These are phyloP conservation scores for Alternaria novae-zelandiae DNA, from an alignment of 2,329 filamentous ascomycete species.

Conservation along the genomic window DNA sequence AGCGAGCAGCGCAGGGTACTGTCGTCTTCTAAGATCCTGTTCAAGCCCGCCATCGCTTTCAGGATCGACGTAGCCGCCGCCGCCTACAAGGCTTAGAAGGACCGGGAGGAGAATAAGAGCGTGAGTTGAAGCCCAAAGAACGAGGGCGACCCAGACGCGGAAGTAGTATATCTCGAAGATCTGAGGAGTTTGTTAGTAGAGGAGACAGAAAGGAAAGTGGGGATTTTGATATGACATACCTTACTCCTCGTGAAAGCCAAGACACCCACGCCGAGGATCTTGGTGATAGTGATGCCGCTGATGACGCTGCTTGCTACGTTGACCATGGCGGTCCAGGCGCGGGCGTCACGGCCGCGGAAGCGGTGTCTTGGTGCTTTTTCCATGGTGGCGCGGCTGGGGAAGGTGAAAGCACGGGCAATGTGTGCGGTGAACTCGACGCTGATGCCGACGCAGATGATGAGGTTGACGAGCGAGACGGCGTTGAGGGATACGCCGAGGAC, in stretches of 20 bases:
- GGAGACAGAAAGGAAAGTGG: no score
- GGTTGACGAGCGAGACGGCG: constrained; percentile 91
- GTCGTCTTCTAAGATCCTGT: constrained; percentile 80
- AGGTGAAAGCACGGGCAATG: constrained; percentile 94
- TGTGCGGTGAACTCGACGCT: constrained; percentile 97
- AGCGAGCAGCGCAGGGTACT: constrained; percentile 74
- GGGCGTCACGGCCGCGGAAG: constrained; percentile 81
- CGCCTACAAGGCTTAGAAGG: constrained; percentile 82
- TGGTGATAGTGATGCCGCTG: constrained; percentile 94
- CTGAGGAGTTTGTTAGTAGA: constrained; percentile 32
- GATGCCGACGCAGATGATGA: constrained; percentile 97
- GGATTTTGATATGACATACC: constrained; percentile 23
- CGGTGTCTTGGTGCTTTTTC: constrained; percentile 74
- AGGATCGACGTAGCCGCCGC: constrained; percentile 82
- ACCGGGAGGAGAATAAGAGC: constrained; percentile 92
- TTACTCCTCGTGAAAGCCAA: constrained; percentile 94
- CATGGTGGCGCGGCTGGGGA: constrained; percentile 82
- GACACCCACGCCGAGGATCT: constrained; percentile 88
- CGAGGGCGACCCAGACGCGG: constrained; percentile 90
- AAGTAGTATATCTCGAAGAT: constrained; percentile 99
- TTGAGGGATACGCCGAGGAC: constrained; percentile 88
- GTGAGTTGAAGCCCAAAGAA: constrained; percentile 86
- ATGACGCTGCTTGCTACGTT: constrained; percentile 96
- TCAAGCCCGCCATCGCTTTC: constrained; percentile 88
- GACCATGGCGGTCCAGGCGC: constrained; percentile 90